Base-by-base conservation (phyloP, 2,329 filamentous ascomycete genomes). In the Chrysosporium queenslandicum region DNA sequence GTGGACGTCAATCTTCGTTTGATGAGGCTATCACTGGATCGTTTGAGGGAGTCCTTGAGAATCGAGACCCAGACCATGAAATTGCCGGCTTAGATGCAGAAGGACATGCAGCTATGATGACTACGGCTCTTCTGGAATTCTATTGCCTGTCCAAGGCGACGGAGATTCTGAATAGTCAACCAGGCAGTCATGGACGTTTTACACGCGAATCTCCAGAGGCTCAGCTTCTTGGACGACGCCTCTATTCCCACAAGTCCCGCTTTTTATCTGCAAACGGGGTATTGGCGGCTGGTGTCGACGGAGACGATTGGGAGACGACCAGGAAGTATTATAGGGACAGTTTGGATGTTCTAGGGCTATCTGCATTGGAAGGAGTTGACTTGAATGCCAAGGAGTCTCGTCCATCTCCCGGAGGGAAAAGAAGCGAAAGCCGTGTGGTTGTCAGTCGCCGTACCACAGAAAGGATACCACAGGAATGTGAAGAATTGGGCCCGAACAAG, bases 61-160 rank as follows among this genome's bases (percentile, higher is more conserved):
- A 50, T 30, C 42, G 39, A 48, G 53, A 53, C 18, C 43, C 52
- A 42, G 56, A 55, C 14, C 43, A 29, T 21, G 53, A 50, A 29
- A 54, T 58, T 9, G 55, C 55, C 3, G 64, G 64, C 43, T 54
- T 64, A 2, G 65, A 70, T 53, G 58, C 61, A 4, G 66, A 68
- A 32, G 64, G 61, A 3, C 69, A 72, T 58, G 62, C 66, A 32
- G 66, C 67, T 32, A 61, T 72, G 41, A 68, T 74, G 66, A 71
- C 71, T 14, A 62, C 69, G 12, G 68, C 71, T 1, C 58, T 74
- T 12, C 61, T 74, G 3, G 71, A 74, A 52, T 73, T 72, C 52
- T 74, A 70, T 55, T 73, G 69, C 46, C 58, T 68, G 12, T 70
- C 60, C 32, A 66, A 68, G 50, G 71, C 71, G n/a, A 66, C 67